Evolutionary conservation across 2,329 filamentous ascomycete species (phyloP), one percentile per base, ranked within the genome.

Genomic region (Saccharata proteae): DNA sequence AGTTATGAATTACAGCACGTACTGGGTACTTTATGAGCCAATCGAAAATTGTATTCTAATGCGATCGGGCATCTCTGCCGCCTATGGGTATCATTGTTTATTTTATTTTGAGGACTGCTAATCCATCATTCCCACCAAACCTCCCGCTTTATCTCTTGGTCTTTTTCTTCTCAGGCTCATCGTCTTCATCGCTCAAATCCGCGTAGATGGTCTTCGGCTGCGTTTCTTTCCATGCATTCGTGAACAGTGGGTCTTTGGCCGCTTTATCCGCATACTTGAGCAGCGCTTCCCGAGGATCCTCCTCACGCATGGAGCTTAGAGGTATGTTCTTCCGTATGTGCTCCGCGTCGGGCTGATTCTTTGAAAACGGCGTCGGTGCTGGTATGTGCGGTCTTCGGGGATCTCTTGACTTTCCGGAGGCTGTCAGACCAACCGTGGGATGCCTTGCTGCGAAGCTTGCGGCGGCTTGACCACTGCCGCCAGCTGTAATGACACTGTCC

Each of bases 261-360:
- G 86, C 85, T 51, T 92, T 78, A 34, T 93, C 83, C 21, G 85
- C 88, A 64, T 96, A 98, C 61, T 92, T 94, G 38, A 98, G 61
- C 48, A 98, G 61, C 26, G 90, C 90, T 57, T 93, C 90, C 40
- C 90, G 68, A 0, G 90, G 90, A 61, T 98, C 90, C 54, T 98
- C 90, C 55, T 98, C 86, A 28, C 93, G 69, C 83, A 98, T 93
- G 40, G 74, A 77, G 40, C 84, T 88, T 9, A 96, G 68, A 16
- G 86, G 84, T 32, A 96, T 93, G 42, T 81, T 82, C 49, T 88
- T 74, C 45, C 77, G 78, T 38, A 98, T 83, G 52, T 92, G 83
- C 47, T 80, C 79, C 54, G 88, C 81, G 53, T 96, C 86, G 0
- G 88, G 86, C 47, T 90, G 81, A 38, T 69, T 81, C 56, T 92